phyloP scores from a whole-genome alignment of 768 basidiomycete species.

The Boletus barrowsii region DNA sequence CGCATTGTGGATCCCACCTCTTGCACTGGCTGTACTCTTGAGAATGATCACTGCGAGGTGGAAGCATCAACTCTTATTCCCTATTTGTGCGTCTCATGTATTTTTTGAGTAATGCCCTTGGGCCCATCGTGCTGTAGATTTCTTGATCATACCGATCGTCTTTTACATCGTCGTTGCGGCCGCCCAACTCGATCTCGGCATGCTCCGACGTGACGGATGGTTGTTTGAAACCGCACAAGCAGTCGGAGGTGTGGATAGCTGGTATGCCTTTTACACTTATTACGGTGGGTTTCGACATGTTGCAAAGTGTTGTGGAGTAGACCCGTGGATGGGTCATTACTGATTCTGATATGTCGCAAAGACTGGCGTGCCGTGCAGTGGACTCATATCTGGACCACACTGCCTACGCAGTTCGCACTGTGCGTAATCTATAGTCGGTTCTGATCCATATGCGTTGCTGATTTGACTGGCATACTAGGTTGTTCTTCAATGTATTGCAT shows the following conservation, averaged over 20 bases:
- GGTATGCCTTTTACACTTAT: slow-evolving; percentile 86
- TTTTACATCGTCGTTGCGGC: slow-evolving; percentile 81
- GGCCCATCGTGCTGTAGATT: slow-evolving; percentile 47
- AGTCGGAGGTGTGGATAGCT: slow-evolving; percentile 37
- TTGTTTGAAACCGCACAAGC: slow-evolving; percentile 63
- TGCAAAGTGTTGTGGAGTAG: not conserved
- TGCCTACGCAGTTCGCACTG: slow-evolving; percentile 95
- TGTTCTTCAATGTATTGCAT: slow-evolving; percentile 85
- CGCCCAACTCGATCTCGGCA: slow-evolving; percentile 54
- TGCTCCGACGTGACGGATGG: slow-evolving; percentile 72
- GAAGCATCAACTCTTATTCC: slow-evolving; percentile 90
- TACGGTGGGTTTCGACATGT: slow-evolving; percentile 50
- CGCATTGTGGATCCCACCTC: slow-evolving; percentile 74
- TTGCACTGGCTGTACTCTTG: slow-evolving; percentile 71
- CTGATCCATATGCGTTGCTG: not conserved
- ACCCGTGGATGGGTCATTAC: not conserved
- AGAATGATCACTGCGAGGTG: slow-evolving; percentile 75
- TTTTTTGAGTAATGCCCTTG: not conserved
- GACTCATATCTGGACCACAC: slow-evolving; percentile 68
- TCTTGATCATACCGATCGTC: slow-evolving; percentile 70
- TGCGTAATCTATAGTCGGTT: slow-evolving; percentile 36
- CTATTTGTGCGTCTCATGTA: slow-evolving; percentile 56
- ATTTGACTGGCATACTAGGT: slow-evolving; percentile 38
- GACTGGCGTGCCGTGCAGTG: slow-evolving; percentile 62
- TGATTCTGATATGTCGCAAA: slow-evolving; percentile 23